Evolutionary conservation across 2,329 filamentous ascomycete genomes (phyloP).

Genomic region (Coniella vitis): DNA sequence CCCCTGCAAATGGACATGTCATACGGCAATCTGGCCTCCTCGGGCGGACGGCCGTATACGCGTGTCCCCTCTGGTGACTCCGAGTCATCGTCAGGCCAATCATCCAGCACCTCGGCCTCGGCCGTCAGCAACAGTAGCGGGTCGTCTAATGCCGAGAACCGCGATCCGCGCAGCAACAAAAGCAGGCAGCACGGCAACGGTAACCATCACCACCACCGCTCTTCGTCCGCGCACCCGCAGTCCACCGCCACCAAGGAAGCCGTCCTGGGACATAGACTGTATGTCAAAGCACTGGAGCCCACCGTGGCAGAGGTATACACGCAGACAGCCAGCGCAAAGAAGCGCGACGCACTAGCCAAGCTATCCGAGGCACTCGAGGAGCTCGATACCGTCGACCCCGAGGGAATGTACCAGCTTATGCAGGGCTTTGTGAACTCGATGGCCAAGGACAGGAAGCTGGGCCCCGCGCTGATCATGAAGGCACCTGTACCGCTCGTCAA

Average conservation of each 20-base stretch:
- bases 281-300: constrained; percentile 74
- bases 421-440: constrained; percentile 70
- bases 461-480: constrained; percentile 36
- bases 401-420: constrained; percentile 81
- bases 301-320: constrained; percentile 79
- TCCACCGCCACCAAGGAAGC: constrained; percentile 65
- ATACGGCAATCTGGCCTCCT: constrained; percentile 89
- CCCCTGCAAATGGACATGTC: constrained; percentile 85
- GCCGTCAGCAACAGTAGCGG: constrained; percentile 18
- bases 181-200: neutral
- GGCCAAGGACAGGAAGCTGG: constrained; percentile 61
- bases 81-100: constrained; percentile 29
- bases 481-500: constrained; percentile 13
- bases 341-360: constrained; percentile 75
- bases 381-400: constrained; percentile 81
- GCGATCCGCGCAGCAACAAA: constrained; percentile 33
- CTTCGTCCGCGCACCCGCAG: neutral
- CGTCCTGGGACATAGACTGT: constrained; percentile 71
- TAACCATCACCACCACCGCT: constrained; percentile 21
- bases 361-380: constrained; percentile 80
- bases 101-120: constrained; percentile 27
- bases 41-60: constrained; percentile 76
- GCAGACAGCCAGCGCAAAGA: constrained; percentile 60
- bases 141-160: constrained; percentile 52
- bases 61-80: constrained; percentile 69